Evolutionary conservation across 441 rosid species (phyloP).

Genomic region (Croton laevigatus): DNA sequence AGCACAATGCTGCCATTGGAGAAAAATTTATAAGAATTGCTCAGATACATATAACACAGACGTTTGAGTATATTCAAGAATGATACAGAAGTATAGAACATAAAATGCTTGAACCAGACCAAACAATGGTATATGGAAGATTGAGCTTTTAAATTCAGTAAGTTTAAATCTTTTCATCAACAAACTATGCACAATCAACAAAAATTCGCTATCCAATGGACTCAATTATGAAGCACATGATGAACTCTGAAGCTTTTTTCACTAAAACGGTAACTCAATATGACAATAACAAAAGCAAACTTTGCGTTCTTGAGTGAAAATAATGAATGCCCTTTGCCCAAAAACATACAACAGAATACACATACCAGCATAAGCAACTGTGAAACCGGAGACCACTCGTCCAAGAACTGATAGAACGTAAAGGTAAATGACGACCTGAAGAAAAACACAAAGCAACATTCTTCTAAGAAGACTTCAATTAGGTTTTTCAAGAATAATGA

Average conservation of each 20-base stretch:
- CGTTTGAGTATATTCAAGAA: too few relatives aligned
- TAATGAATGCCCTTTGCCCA: conserved; percentile 1
- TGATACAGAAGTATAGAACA: too few relatives aligned
- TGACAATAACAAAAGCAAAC: not conserved
- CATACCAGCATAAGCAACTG: conserved; percentile 87
- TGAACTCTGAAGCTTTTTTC: too few relatives aligned
- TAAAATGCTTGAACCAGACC: not conserved
- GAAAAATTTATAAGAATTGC: not conserved
- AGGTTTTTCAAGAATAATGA: not conserved
- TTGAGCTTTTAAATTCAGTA: not conserved
- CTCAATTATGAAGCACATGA: too few relatives aligned
- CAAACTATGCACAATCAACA: too few relatives aligned
- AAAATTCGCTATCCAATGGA: not conserved
- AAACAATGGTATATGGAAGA: not conserved
- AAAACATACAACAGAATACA: conserved; percentile 16
- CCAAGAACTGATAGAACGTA: conserved; percentile 72
- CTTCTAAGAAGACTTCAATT: not conserved
- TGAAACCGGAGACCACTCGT: conserved; percentile 75
- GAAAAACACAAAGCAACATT: conserved; percentile 13
- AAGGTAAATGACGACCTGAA: conserved; percentile 79
- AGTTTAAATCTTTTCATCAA: not conserved
- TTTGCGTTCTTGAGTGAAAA: not conserved
- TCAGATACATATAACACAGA: not conserved
- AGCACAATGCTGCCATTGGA: conserved; percentile 55
- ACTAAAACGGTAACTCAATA: not conserved